Evolutionary conservation across 73 alveolate species (phyloP).

Genomic region (Paramecium octaurelia): DNA sequence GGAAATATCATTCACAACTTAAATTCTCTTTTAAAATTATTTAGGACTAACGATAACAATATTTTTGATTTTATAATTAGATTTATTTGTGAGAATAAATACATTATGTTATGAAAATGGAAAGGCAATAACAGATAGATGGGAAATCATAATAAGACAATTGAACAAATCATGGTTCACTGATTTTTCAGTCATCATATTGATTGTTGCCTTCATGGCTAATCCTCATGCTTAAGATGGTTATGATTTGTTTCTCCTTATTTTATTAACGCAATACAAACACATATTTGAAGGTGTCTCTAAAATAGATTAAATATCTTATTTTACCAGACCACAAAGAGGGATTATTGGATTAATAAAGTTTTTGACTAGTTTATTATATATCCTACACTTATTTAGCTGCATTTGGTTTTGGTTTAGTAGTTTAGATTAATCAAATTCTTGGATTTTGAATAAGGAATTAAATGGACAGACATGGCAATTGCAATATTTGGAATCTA

Average conservation of each 20-base stretch:
- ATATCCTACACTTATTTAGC: not conserved
- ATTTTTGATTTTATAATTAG: not conserved
- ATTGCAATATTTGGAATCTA: conserved; percentile 50
- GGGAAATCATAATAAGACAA: not conserved
- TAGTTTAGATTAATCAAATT: not conserved
- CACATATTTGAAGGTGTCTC: not conserved
- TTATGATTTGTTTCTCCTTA: not conserved
- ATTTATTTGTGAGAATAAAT: not conserved
- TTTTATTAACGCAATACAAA: not conserved
- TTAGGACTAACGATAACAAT: not conserved
- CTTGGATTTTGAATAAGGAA: conserved; percentile 11
- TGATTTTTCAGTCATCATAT: not conserved
- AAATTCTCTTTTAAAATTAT: not conserved
- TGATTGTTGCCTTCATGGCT: not conserved
- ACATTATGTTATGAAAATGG: conserved; percentile 20
- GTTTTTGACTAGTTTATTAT: not conserved
- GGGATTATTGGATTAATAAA: not conserved
- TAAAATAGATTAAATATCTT: not conserved
- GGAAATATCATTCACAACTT: not conserved
- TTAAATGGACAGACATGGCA: not conserved
- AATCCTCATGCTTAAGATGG: not conserved
- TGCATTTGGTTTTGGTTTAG: conserved; percentile 12
- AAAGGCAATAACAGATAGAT: not conserved
- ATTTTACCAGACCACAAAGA: conserved; percentile 30
- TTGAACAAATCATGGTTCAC: not conserved